A percentile compares a stretch with the other conserved stretches of the same genome.
phyloP scores from a whole-genome alignment of 192 early-diverging fungal species.

The Backusella macrospora region DNA sequence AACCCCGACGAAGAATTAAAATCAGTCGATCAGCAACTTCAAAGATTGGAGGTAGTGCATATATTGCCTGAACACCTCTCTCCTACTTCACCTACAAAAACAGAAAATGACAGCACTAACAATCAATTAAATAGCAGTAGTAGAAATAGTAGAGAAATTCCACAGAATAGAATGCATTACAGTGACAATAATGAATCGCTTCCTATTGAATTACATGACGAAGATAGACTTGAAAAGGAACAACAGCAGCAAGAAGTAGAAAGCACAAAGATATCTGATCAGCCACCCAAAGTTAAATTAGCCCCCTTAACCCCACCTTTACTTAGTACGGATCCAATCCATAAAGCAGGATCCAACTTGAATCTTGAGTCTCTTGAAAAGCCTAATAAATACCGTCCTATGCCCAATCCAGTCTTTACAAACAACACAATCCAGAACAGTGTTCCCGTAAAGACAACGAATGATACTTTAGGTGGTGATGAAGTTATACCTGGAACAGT shows the following conservation, averaged over 20 bases:
- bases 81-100: neutral
- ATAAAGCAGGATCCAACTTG: neutral
- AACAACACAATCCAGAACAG: neutral
- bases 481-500: too few relatives aligned
- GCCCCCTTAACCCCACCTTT: neutral
- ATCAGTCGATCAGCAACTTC: conserved; percentile 22
- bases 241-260: too few relatives aligned
- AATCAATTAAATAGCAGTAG: too few relatives aligned
- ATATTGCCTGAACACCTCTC: neutral
- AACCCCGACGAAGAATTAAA: conserved; percentile 29
- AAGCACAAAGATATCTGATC: too few relatives aligned
- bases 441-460: neutral
- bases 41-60: conserved; percentile 7
- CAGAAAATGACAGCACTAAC: neutral
- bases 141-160: neutral
- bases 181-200: neutral
- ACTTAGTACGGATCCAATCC: neutral
- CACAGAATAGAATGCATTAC: neutral
- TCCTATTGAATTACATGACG: too few relatives aligned
- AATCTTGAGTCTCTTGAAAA: neutral
- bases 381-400: neutral
- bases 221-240: too few relatives aligned
- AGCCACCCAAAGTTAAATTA: neutral
- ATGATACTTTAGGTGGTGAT: too few relatives aligned
- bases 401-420: neutral